Base-by-base conservation (phyloP, 306 rosid genomes). In the Oxytropis ochrocephala region DNA sequence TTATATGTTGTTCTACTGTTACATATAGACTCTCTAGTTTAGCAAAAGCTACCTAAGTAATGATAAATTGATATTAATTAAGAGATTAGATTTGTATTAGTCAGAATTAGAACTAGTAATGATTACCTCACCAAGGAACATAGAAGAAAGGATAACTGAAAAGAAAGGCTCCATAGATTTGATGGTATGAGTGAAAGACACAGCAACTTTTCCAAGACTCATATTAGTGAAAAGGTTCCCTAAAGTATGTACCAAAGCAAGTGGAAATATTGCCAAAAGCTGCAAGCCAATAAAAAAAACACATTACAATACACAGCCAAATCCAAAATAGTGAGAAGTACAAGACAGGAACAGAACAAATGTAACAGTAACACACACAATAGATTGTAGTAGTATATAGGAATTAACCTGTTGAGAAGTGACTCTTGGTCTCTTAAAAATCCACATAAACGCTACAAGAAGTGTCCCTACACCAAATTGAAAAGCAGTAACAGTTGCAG, bases 161-260 rank as follows among this genome's bases (percentile, higher is more conserved):
- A 91, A 91, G 80, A 95, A 89, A 53, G 99, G 99, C 81, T 95
- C 99, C 82, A 75, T 79, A 16, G 99, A 97, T 85, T 91, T 95
- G 35, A 95, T 88, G 2, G 99, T 95, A 74, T 95, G 99, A 70
- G 99, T 95, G 72, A 95, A 95, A 13, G 99, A 95, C 57, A 95
- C 97, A 6, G 99, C 88, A 35, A 95, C 99, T 78, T 61, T 91
- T 56, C 99, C 99, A 48, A 91, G 99, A 86, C 99, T 95, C 97
- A 89, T 84, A 53, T 95, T 95, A 7, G 97, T 91, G 65, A 95
- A 95, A 75, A 91, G 86, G 53, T 91, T 95, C 9, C 99, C 99
- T 73, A 91, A 76, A 0, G 92, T 82, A 77, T 95, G 99, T 41
- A 91, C 95, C 36, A 83, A 2, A 50, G 99, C 97, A 82, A 95